Evolutionary conservation across 345 rosid genomes (phyloP).

Genomic region (Acer yangbiense): DNA sequence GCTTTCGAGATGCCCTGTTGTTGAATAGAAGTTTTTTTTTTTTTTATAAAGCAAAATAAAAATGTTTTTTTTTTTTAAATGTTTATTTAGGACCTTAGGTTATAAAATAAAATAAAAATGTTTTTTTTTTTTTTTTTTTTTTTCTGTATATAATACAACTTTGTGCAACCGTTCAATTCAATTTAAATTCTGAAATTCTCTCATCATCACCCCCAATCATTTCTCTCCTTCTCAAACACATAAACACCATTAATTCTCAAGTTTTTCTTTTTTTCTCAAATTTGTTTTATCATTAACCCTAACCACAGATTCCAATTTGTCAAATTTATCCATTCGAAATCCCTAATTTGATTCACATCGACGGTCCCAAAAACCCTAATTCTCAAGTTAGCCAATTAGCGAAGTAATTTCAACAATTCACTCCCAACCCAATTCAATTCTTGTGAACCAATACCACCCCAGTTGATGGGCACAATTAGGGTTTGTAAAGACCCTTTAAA

Average conservation of each 20-base stretch:
- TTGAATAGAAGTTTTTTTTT: background rate
- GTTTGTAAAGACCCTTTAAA: conserved; percentile 42
- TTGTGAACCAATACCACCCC: background rate
- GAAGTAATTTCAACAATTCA: background rate
- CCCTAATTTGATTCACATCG: conserved; percentile 2
- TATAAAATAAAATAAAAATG: too few species aligned
- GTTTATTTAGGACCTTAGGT: too few species aligned
- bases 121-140: too few species aligned
- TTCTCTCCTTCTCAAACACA: background rate
- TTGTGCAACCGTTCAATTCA: too few species aligned
- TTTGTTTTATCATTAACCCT: background rate
- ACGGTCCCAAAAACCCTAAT: conserved; percentile 23
- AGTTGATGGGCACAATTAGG: conserved; percentile 67
- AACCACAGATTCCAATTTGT: background rate
- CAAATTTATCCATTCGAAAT: background rate
- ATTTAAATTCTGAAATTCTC: background rate
- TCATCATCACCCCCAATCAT: background rate
- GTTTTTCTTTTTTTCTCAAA: background rate
- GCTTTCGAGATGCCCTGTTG: background rate
- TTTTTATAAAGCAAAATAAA: too few species aligned
- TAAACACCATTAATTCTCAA: background rate
- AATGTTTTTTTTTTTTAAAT: too few species aligned
- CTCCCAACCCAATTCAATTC: conserved; percentile 14
- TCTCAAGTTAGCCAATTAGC: background rate
- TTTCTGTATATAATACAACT: too few species aligned